Evolutionary conservation across 257 asterid species (phyloP), one percentile per base, ranked within the genome.

Genomic region (Penstemon newberryi): DNA sequence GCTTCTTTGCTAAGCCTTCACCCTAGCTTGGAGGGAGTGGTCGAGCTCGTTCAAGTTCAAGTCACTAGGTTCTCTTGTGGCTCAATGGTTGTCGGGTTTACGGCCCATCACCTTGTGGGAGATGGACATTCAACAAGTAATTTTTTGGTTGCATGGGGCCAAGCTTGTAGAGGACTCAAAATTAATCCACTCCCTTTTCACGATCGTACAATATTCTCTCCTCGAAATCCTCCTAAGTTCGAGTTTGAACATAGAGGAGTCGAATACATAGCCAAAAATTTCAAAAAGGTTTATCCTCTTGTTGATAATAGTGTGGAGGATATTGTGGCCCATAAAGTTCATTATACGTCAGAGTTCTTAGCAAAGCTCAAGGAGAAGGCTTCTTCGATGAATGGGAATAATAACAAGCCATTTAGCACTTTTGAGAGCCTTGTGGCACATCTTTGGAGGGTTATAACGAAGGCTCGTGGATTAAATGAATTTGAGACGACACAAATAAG

Each of bases 91-190:
- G 87, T 88, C 4, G 97, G 96, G 0, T 91, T 89, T 81, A 87
- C 95, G 0, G 74, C 94, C 19, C 94, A 91, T 82, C 98, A 91
- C 72, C 68, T 75, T 1, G 90, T 89, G 51, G 96, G 89, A 0
- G 98, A 89, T 59, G 98, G 96, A 0, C 80, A 82, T 15, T 86
- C 96, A 5, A 83, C 92, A 0, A 86, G 96, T 69, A 86, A 74
- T 46, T 92, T 92, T 57, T 59, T 92, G 64, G 92, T 92, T 51
- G 89, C 98, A 18, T 89, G 96, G 98, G 98, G 98, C 9, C 79
- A 78, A 53, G 92, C 96, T 6, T 81, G 89, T 12, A 78, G 87
- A 1, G 92, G 84, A 2, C 66, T 79, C 3, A 70, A 72, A 0
- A 79, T 82, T 6, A 53, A 52, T 10, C 89, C 88, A 1, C 67